Evolutionary conservation across 176 grass and related monocot genomes (phyloP).

Genomic region (Calamus simplicifolius): DNA sequence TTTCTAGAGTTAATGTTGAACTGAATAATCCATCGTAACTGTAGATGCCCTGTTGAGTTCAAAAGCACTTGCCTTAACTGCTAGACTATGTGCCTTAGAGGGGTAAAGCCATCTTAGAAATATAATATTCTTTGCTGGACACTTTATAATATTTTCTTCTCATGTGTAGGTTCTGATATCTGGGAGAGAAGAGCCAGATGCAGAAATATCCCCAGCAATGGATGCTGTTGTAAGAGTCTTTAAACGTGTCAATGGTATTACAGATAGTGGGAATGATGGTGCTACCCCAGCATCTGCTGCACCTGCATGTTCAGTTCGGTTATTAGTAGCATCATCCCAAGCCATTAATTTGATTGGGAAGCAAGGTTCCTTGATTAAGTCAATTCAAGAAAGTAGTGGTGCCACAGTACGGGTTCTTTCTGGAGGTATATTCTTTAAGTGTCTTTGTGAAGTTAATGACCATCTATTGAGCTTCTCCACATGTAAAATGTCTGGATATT

Average conservation of each 20-base stretch:
- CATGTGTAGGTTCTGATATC: conserved; percentile 78
- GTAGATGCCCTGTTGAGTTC: too few species aligned
- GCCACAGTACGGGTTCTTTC: conserved; percentile 69
- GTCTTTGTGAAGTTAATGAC: conserved; percentile 5
- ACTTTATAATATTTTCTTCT: neutral
- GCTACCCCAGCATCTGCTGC: conserved; percentile 14
- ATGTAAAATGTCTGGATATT: too few species aligned
- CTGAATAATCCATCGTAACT: too few species aligned
- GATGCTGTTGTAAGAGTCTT: conserved; percentile 87
- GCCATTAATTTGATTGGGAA: conserved; percentile 97
- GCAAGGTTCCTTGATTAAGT: conserved; percentile 76
- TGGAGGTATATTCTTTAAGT: conserved; percentile 26
- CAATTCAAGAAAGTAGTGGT: conserved; percentile 72
- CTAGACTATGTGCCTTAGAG: too few species aligned
- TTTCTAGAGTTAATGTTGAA: too few species aligned
- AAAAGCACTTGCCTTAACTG: too few species aligned
- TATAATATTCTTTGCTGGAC: too few species aligned
- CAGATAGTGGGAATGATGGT: conserved; percentile 47
- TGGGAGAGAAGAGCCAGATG: conserved; percentile 77
- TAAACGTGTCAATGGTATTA: conserved; percentile 72
- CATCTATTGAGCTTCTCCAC: neutral
- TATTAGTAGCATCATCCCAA: conserved; percentile 85
- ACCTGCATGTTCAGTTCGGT: conserved; percentile 50
- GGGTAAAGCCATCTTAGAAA: too few species aligned
- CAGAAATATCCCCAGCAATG: conserved; percentile 72